Conservation (phyloP, 1,284 basidiomycete species). For the Austroboletus novae-zelandiae region DNA sequence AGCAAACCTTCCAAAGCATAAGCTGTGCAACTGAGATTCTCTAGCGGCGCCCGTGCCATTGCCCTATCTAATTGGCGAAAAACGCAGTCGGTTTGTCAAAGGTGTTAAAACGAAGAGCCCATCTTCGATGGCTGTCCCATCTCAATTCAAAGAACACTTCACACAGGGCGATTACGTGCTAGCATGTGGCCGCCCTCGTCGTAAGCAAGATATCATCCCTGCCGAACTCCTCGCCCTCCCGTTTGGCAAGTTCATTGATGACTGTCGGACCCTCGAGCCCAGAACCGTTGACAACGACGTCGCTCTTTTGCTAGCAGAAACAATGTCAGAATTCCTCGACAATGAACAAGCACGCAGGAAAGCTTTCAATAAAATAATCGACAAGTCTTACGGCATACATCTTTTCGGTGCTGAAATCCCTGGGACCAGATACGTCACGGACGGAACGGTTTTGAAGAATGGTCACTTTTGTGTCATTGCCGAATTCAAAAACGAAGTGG, state of each 20-base stretch:
- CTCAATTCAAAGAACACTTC: no score
- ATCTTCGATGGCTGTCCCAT: no score
- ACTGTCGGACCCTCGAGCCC: not conserved
- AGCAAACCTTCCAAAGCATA: not conserved
- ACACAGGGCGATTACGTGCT: not conserved
- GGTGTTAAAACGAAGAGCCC: no score
- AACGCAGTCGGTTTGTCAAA: no score
- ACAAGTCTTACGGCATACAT: not conserved
- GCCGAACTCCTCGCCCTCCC: not conserved
- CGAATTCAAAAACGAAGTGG: not conserved
- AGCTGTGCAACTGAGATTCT: no score
- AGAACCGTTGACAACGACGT: not conserved
- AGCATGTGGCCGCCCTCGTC: not conserved
- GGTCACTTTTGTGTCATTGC: not conserved
- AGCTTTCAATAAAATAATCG: not conserved
- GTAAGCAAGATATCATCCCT: not conserved
- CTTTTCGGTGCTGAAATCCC: not conserved
- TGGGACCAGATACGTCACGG: not conserved
- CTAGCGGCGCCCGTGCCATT: no score
- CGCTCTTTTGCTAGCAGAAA: not conserved
- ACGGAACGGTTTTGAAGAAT: not conserved
- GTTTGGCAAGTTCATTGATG: not conserved
- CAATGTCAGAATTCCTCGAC: not conserved
- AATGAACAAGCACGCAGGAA: not conserved
- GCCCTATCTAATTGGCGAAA: no score